Base-by-base conservation (phyloP, 129 eudicot species). In the Artemisia annua region DNA sequence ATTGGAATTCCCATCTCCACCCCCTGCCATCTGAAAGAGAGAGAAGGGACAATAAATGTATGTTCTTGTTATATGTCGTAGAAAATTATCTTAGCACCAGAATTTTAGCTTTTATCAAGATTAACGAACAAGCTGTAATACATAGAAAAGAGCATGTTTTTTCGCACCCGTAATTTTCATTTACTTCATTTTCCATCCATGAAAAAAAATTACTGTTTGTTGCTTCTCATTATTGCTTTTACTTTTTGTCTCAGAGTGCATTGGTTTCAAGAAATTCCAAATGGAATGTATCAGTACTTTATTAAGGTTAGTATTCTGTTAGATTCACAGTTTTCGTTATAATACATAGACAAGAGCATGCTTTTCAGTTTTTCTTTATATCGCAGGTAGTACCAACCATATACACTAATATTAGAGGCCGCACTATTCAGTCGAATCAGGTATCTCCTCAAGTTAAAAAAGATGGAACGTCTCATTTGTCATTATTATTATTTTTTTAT, bases 301-400 rank as follows among this genome's bases (percentile, higher is more conserved):
- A 55, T 87, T 56, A 92, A 92, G 94, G 97, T 91, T 68, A 39
- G 82, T 77, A 11, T 51, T 60, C 69, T 61, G 12, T 87, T 50
- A 69, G 68, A 67, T 13, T 28, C 49, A 59, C 54, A 14, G 4
- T 48, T 50, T 72, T 67, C n/a, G 10, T 30, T 11, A 11, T n/a
- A n/a, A n/a, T n/a, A n/a, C n/a, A n/a, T 26, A 20, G 17, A 14
- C 7, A 62, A 14, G 48, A 13, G 18, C 66, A 24, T 30, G 7
- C 13, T 30, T 15, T 59, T 59, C 8, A 11, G 50, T 56, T 16
- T 19, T 68, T 17, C 6, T 69, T 12, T 56, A 15, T 11, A 39
- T 68, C 85, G 63, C 85, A 91, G 97, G 96, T 91, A 66, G 98
- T 93, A 52, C 96, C 98, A 54, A 89, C 98, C 48, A 70, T 89